Evolutionary conservation across 2,329 filamentous ascomycete genomes (phyloP), one percentile per base, ranked within the genome.

Genomic region (Neonectria sp.): DNA sequence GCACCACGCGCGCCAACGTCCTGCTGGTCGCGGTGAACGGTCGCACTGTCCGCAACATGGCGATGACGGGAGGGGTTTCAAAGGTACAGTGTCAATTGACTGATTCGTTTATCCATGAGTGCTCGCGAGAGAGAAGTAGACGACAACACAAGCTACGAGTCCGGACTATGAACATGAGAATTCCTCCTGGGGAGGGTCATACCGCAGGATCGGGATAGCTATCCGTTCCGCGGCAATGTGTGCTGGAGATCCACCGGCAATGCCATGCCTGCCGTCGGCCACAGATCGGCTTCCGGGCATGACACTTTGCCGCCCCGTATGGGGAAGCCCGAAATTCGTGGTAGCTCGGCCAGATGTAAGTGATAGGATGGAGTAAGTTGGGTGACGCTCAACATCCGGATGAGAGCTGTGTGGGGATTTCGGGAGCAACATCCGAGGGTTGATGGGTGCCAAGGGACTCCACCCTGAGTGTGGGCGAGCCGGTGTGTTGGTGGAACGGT

Each of bases 381-480:
- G 21, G 21, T 21, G 21, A 21, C 21, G 21, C 21, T 21, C 21
- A 21, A 21, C 21, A 21, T 21, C 21, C 21, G 21, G 21, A 21
- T 21, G 21, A 21, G 21, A 21, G 21, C 21, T 21, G 21, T 21
- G 21, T n/a, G 21, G 25, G 11, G 13, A 13, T 25, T 29, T 37
- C 65, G 60, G 65, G 27, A 8, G 51, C 4, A 31, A 63, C 49
- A 67, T 67, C 60, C 64, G 60, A 59, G 55, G 60, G 33, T 3
- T 8, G 43, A 17, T 15, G 21, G 35, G 25, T 1, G 21, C n/a
- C 12, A 4, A 4, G 13, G 6, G 45, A 33, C 25, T 52, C 60
- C 53, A 57, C 60, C 27, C n/a, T 5, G 12, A 29, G 24, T 15
- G 2, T 13, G 21, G 24, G 24, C 24, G 3, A 25, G 33, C 46